Evolutionary conservation across 2,329 filamentous ascomycete species (phyloP).

Genomic region (Aspergillus sp.): DNA sequence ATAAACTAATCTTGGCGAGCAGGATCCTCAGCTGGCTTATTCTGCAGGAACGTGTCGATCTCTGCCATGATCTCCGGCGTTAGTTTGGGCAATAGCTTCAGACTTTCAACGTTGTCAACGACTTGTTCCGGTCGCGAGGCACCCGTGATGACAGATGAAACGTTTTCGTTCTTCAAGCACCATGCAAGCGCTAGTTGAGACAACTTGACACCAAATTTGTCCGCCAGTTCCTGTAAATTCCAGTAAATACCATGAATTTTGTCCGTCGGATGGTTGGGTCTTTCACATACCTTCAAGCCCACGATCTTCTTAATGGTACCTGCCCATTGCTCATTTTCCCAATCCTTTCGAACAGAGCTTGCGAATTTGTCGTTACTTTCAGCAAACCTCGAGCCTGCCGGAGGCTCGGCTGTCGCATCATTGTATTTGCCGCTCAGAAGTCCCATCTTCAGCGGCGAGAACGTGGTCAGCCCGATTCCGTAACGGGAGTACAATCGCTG

Average conservation of each 20-base stretch:
- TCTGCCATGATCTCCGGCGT: constrained; percentile 47
- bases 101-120: constrained; percentile 45
- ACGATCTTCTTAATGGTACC: constrained; percentile 59
- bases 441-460: constrained; percentile 61
- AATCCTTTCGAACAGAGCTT: constrained; percentile 41
- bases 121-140: constrained; percentile 47
- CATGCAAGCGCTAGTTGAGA: constrained; percentile 60
- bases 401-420: constrained; percentile 52
- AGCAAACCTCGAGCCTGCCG: constrained; percentile 59
- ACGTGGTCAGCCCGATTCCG: constrained; percentile 63
- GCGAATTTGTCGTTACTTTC: constrained; percentile 59
- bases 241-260: constrained; percentile 1
- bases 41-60: constrained; percentile 42
- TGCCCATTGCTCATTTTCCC: constrained; percentile 43
- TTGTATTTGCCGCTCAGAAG: constrained; percentile 69
- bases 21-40: constrained; percentile 27
- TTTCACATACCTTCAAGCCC: constrained; percentile 35
- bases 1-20: constrained; percentile 16
- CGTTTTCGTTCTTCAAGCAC: constrained; percentile 58
- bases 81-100: constrained; percentile 46
- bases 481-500: constrained; percentile 60
- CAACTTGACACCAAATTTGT: constrained; percentile 51
- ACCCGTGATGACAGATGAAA: constrained; percentile 45
- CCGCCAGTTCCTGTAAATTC: constrained; percentile 16
- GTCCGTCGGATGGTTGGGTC: neutral